Percentiles rank a stretch among this genome's conserved stretches.
phyloP scores from a whole-genome alignment of 495 filamentous ascomycete genomes.

The Immersiella caudata region DNA sequence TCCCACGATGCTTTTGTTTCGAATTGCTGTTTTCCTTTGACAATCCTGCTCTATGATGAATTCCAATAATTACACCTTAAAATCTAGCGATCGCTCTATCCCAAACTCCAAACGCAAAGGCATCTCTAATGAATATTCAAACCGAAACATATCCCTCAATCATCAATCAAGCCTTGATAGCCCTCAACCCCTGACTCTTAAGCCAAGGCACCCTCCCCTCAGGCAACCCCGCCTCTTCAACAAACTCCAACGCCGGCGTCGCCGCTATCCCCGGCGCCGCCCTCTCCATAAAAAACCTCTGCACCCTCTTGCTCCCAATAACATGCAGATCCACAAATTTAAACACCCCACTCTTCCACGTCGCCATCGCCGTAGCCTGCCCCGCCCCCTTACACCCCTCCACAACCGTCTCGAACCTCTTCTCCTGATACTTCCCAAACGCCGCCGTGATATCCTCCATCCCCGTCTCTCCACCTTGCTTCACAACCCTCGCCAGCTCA shows the following conservation, averaged over 20 bases:
- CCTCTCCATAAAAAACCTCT: conserved; percentile 6
- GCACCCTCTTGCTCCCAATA: not conserved
- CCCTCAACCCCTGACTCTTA: not conserved
- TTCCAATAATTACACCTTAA: too few species aligned
- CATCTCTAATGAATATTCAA: too few species aligned
- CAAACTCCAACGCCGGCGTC: conserved; percentile 14
- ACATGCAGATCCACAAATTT: conserved; percentile 1
- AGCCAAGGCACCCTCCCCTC: conserved; percentile 15
- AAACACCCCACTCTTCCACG: conserved; percentile 6
- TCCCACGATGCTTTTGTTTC: too few species aligned
- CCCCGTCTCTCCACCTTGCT: not conserved
- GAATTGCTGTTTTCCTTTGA: too few species aligned
- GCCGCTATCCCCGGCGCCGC: conserved; percentile 8
- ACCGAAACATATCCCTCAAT: too few species aligned
- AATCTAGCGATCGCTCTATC: too few species aligned
- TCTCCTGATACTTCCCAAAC: conserved; percentile 17
- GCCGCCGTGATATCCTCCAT: conserved; percentile 1
- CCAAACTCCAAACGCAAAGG: too few species aligned
- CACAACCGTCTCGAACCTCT: not conserved
- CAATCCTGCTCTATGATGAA: too few species aligned
- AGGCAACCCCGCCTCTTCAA: not conserved
- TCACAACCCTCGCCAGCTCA: conserved; percentile 8
- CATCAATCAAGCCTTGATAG: not conserved
- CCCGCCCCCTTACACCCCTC: conserved; percentile 6
- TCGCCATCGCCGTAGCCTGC: conserved; percentile 11